phyloP scores from a whole-genome alignment of 2,329 filamentous ascomycete species.

The Penicillium freii region DNA sequence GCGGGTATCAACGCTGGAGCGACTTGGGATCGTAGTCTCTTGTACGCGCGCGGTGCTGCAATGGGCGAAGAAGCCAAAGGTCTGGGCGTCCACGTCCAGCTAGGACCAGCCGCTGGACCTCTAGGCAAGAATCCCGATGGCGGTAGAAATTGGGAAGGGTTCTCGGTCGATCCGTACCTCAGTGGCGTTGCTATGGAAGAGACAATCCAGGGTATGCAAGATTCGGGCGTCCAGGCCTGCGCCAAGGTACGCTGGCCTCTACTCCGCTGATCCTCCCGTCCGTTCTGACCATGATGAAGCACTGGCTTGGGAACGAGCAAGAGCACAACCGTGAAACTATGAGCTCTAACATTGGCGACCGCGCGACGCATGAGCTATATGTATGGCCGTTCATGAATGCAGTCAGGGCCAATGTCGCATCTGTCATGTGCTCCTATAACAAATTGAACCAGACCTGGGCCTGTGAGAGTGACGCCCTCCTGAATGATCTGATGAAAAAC shows the following conservation, averaged over 20 bases:
- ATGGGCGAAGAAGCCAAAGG: constrained; percentile 53
- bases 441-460: constrained; percentile 77
- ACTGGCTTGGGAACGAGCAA: constrained; percentile 65
- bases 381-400: constrained; percentile 76
- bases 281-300: constrained; percentile 58
- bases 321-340: constrained; percentile 43
- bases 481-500: constrained; percentile 74
- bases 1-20: constrained; percentile 45
- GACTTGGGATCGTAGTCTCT: constrained; percentile 55
- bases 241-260: constrained; percentile 17
- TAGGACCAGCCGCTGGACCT: constrained; percentile 44
- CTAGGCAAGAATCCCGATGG: constrained; percentile 37
- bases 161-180: constrained; percentile 46
- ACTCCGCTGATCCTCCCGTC: constrained; percentile 34
- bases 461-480: constrained; percentile 74
- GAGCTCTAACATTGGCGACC: constrained; percentile 64
- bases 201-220: constrained; percentile 56
- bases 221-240: constrained; percentile 45
- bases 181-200: constrained; percentile 44
- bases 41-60: constrained; percentile 51
- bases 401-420: constrained; percentile 62
- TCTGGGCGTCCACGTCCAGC: constrained; percentile 37
- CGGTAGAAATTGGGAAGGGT: constrained; percentile 43
- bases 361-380: constrained; percentile 73
- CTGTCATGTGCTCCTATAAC: constrained; percentile 51